A percentile compares a stretch with the other conserved stretches of the same genome.
phyloP scores from a whole-genome alignment of 257 asterid genomes.

The Solanum boliviense region DNA sequence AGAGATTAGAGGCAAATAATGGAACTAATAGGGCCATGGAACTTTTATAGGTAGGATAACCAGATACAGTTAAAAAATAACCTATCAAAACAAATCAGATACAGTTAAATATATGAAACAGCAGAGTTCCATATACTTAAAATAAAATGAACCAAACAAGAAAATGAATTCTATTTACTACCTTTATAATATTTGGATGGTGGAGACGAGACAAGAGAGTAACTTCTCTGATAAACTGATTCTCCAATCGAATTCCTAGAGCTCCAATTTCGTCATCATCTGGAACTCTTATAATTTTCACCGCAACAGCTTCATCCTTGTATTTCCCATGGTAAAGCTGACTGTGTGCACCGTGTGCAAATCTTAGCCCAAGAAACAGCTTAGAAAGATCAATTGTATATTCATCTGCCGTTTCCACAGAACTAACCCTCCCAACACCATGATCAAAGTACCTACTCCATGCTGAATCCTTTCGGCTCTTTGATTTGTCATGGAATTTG shows the following conservation, averaged over 20 bases:
- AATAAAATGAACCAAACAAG: not conserved
- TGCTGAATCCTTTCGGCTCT: constrained; percentile 39
- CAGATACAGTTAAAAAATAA: not conserved
- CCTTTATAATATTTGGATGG: constrained; percentile 57
- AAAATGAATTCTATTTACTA: constrained; percentile 3
- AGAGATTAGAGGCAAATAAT: not conserved
- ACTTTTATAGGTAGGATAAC: not conserved
- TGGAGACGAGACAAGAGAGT: constrained; percentile 57
- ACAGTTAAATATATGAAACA: not conserved
- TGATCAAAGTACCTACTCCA: constrained; percentile 67
- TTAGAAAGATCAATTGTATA: constrained; percentile 43
- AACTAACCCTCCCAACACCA: constrained; percentile 60
- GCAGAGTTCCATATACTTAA: not conserved
- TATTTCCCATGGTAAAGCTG: constrained; percentile 58
- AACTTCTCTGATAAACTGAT: constrained; percentile 53
- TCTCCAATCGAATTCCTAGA: constrained; percentile 43
- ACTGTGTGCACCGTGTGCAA: constrained; percentile 64
- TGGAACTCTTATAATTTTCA: constrained; percentile 45
- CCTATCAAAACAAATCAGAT: not conserved
- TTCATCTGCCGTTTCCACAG: constrained; percentile 44
- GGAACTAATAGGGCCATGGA: not conserved
- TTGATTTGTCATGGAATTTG: constrained; percentile 32
- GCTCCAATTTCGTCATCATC: constrained; percentile 60
- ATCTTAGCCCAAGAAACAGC: constrained; percentile 43
- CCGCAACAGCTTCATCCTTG: constrained; percentile 51